Base-by-base conservation (phyloP, 2,329 filamentous ascomycete species). In the Fusarium agapanthi region DNA sequence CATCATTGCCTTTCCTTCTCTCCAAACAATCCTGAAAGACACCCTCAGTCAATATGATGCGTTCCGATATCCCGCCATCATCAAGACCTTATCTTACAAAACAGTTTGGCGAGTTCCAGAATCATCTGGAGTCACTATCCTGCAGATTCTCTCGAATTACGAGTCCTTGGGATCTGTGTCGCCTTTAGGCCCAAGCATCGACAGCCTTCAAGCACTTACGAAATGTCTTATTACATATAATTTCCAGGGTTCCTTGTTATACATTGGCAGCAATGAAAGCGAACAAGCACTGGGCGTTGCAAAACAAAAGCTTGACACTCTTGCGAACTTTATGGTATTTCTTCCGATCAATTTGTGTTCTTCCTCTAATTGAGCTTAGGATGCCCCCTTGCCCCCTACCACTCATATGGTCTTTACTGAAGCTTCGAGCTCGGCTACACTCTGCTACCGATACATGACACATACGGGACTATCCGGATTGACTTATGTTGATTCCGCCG, bases 171-270 rank as follows among this genome's bases (percentile, higher is more conserved):
- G 67, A 45, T 48, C 65, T 28, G 35, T 65, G 13, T 61, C 60
- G 7, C 44, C 53, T 22, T 44, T 43, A 1, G 34, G 53, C 4
- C 32, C 44, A 5, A 72, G 65, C 4, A 59, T 80, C 32, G 48
- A 71, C 12, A 60, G 56, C 13, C 53, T 76, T 4, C 58, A 61
- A 13, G 41, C 65, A 5, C 50, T 55, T 20, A 57, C 58, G 1
- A 54, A 64, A 1, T 81, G 79, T 47, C 34, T 70, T 14, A 59
- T 81, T 11, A 76, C 80, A 1, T 32, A 78, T 65, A 81, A 81
- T n/a, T 45, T 80, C 24, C 66, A 37, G 24, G 72, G 72, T 3
- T 74, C 75, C 15, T 28, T 78, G 15, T 14, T 81, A 6, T 82
- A 82, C 20, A 69, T 82, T 15, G 80, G 77, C 6, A 76, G 76